A percentile compares a stretch with the other conserved stretches of the same genome.
phyloP scores from a whole-genome alignment of 805 yeast genomes.

The Ogataea siamensis region DNA sequence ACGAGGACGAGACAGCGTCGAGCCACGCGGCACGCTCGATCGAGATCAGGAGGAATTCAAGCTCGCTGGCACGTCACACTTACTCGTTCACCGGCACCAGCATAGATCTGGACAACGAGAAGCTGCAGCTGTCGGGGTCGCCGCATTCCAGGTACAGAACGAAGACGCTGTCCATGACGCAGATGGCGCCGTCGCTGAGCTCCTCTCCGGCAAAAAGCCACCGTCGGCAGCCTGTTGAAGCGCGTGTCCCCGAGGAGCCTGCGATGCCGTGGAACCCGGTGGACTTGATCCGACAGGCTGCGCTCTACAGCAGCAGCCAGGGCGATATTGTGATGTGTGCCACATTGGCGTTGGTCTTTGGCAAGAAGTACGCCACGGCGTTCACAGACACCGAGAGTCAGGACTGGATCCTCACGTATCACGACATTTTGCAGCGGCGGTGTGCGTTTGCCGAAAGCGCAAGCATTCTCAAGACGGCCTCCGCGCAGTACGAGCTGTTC shows the following conservation, averaged over 20 bases:
- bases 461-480: slow-evolving; percentile 44
- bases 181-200: slow-evolving; percentile 15
- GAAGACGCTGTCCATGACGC: slow-evolving; percentile 11
- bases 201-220: slow-evolving; percentile 18
- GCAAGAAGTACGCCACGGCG: slow-evolving; percentile 36
- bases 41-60: slow-evolving; percentile 16
- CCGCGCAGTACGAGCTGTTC: slow-evolving; percentile 32
- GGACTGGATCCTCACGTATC: slow-evolving; percentile 56
- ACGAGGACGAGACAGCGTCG: slow-evolving; percentile 22
- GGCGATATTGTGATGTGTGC: slow-evolving; percentile 67
- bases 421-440: slow-evolving; percentile 50
- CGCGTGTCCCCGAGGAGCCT: slow-evolving; percentile 4
- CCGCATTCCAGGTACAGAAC: slow-evolving; percentile 19
- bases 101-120: slow-evolving; percentile 38
- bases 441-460: slow-evolving; percentile 58
- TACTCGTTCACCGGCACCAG: slow-evolving; percentile 35
- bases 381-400: slow-evolving; percentile 37
- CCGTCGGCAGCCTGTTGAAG: slow-evolving; percentile 7
- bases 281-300: slow-evolving; percentile 46
- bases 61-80: slow-evolving; percentile 19
- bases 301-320: slow-evolving; percentile 54
- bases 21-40: slow-evolving; percentile 18
- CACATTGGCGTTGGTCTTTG: slow-evolving; percentile 54
- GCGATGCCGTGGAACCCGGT: slow-evolving; percentile 57
- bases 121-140: slow-evolving; percentile 20